Evolutionary conservation across 1,284 basidiomycete species (phyloP), one percentile per base, ranked within the genome.

Genomic region (Taiwanofungus camphoratus): DNA sequence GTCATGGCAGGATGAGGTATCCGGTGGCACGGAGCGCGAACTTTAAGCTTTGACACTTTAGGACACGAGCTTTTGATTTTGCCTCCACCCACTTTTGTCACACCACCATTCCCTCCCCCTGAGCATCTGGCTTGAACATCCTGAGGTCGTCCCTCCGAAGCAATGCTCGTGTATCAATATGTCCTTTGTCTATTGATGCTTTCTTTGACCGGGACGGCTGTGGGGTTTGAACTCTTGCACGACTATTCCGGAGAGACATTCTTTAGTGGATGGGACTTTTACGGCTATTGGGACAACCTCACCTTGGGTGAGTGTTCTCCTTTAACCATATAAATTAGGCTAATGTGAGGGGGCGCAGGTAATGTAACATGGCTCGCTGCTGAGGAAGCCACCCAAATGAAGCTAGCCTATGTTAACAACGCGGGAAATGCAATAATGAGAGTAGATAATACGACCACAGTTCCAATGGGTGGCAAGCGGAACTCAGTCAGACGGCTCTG

Each of bases 261-360:
- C 61, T 82, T 83, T 56, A 67, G 77, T 48, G 62, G 66, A 15
- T 83, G 77, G 74, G 71, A 75, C 37, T 83, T 73, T 55, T 79
- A 73, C 52, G 75, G 74, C 1, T 66, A 60, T 41, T 73, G 73
- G 45, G 79, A 82, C 50, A 79, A 82, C 49, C 70, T 79, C 32
- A 82, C 80, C 1, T 71, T 73, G 60, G 78, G 79, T 82, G 51
- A 45, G 74, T 65, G 26, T 36, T 34, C 36, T 26, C 29, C 31
- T 12, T 33, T 20, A 24, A 16, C 11, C 24, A 12, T 9, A 27
- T n/a, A 18, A 40, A 9, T 37, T 51, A 45, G 56, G n/a, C 20
- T 19, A 5, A 33, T 26, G 19, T 3, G 21, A 24, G 9, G 21
- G 11, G 7, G 31, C 6, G 27, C 46, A 77, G 77, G 77, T 29